Conservation (phyloP, 176 grass and related monocot species). For the Hyparrhenia diplandra region DNA sequence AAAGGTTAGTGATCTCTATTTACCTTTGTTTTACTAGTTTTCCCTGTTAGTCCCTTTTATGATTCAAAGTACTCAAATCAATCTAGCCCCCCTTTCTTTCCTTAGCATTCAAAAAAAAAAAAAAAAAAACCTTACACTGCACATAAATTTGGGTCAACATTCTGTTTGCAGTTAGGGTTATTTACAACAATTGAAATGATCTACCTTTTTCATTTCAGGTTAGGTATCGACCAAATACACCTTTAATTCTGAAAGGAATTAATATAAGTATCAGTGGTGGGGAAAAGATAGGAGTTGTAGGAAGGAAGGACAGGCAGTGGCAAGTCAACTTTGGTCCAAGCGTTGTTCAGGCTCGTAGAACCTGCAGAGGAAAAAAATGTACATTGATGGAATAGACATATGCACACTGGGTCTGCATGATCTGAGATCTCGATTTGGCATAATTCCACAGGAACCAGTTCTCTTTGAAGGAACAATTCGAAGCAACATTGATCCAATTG, state of each 20-base stretch:
- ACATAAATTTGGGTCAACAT: no score
- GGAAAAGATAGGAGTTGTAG: constrained; percentile 90
- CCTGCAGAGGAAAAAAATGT: constrained; percentile 69
- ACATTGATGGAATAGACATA: constrained; percentile 80
- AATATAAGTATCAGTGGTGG: constrained; percentile 64
- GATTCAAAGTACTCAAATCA: not conserved
- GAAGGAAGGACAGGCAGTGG: constrained; percentile 90
- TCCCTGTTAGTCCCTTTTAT: not conserved
- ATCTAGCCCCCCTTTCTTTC: not conserved
- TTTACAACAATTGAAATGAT: not conserved
- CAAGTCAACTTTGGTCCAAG: constrained; percentile 89
- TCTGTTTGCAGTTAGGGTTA: not conserved
- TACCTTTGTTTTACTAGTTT: not conserved
- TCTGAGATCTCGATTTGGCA: constrained; percentile 80
- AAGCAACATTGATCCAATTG: constrained; percentile 87
- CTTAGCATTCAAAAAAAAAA: not conserved
- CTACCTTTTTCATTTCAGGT: constrained; percentile 48
- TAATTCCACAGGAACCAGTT: constrained; percentile 96
- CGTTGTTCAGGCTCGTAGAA: constrained; percentile 86
- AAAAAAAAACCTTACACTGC: not conserved
- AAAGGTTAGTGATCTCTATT: constrained; percentile 42
- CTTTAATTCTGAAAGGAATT: constrained; percentile 83
- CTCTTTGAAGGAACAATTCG: constrained; percentile 92
- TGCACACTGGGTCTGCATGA: constrained; percentile 84
- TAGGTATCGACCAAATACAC: constrained; percentile 76